Conservation (phyloP, 148 eudicot species). For the Heliamphora exappendiculata region DNA sequence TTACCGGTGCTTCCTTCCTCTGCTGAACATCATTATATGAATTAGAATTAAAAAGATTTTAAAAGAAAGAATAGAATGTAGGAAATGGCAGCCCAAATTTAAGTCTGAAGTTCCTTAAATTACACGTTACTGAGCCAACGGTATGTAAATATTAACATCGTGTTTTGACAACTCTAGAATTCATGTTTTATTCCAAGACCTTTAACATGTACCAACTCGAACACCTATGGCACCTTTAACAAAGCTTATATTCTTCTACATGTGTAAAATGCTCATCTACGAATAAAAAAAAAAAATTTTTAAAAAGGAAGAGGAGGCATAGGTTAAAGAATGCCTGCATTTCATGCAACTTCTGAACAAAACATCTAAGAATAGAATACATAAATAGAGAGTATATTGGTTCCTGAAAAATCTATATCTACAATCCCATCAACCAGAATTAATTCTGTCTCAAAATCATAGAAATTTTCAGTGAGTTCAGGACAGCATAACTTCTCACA, state of each 20-base stretch:
- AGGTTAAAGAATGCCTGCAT: not conserved
- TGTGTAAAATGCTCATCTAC: not conserved
- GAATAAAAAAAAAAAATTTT: not conserved
- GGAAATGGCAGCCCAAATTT: not conserved
- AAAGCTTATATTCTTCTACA: not conserved
- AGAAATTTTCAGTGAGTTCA: not conserved
- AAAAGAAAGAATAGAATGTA: not conserved
- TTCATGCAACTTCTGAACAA: not conserved
- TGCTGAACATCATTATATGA: slow-evolving; percentile 8
- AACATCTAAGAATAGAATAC: not conserved
- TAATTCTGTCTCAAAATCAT: not conserved
- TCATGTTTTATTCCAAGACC: not conserved
- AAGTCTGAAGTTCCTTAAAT: not conserved
- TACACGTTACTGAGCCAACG: not conserved
- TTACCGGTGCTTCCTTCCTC: slow-evolving; percentile 27
- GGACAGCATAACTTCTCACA: not conserved
- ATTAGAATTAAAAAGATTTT: too few species aligned
- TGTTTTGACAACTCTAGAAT: not conserved
- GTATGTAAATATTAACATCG: not conserved
- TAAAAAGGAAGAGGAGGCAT: slow-evolving; percentile 3
- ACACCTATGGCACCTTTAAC: not conserved
- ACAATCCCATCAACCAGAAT: not conserved
- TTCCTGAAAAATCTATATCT: not conserved
- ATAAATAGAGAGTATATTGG: not conserved
- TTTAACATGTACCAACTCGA: not conserved